phyloP scores from a whole-genome alignment of 345 rosid species.

The Salix caprea region DNA sequence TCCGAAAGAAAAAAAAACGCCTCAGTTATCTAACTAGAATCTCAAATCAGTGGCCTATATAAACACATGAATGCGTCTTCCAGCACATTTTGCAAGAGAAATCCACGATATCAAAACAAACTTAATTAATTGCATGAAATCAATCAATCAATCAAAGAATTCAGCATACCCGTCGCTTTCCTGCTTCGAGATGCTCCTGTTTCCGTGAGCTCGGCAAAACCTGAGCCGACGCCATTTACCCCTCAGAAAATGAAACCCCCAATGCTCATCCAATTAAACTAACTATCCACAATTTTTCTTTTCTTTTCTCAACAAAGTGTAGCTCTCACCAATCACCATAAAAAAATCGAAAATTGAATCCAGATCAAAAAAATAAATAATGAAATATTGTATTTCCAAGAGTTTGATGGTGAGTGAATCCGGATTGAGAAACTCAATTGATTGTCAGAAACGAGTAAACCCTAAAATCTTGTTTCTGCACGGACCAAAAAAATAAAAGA shows the following conservation, averaged over 20 bases:
- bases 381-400: neutral
- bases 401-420: neutral
- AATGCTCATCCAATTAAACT: neutral
- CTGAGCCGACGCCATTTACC: slow-evolving; percentile 88
- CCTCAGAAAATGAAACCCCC: neutral
- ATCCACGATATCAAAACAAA: neutral
- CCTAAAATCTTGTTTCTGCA: neutral
- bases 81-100: neutral
- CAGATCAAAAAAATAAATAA: neutral
- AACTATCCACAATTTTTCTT: neutral
- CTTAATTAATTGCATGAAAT: neutral
- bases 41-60: neutral
- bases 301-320: neutral
- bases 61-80: neutral
- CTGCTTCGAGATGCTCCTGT: slow-evolving; percentile 87
- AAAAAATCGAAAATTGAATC: neutral
- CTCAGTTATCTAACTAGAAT: neutral
- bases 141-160: neutral
- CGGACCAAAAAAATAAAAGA: neutral
- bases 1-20: neutral
- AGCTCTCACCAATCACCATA: neutral
- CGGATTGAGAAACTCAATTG: neutral
- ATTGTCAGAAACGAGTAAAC: neutral
- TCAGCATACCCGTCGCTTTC: slow-evolving; percentile 74
- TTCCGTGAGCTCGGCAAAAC: slow-evolving; percentile 67